A percentile compares a stretch with the other conserved stretches of the same genome.
Evolutionary conservation across 352 stramenopile species (phyloP).

Genomic region (Pythium rhizo-oryzae): DNA sequence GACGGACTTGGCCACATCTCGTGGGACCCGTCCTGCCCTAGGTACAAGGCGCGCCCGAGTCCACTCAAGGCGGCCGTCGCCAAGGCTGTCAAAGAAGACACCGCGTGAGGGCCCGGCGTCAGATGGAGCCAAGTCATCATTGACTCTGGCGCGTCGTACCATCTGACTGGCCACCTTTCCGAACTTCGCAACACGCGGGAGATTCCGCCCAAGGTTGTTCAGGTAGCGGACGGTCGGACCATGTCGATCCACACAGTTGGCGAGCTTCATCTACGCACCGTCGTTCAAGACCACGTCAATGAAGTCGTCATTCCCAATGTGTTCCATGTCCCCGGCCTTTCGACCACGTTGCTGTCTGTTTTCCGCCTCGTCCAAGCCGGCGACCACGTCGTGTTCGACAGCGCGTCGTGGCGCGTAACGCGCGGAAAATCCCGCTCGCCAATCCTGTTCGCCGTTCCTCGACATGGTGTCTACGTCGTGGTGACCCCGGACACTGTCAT

Average conservation of each 20-base stretch:
- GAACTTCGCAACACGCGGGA: not conserved
- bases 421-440: not conserved
- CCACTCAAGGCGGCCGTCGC: not conserved
- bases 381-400: not conserved
- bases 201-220: not conserved
- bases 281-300: not conserved
- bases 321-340: not conserved
- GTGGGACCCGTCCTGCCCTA: not conserved
- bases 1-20: not conserved
- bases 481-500: not conserved
- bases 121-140: not conserved
- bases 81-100: not conserved
- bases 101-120: not conserved
- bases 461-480: not conserved
- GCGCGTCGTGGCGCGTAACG: not conserved
- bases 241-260: not conserved
- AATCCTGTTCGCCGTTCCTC: not conserved
- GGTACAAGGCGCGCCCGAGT: not conserved
- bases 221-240: not conserved
- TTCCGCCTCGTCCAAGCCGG: not conserved
- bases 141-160: not conserved
- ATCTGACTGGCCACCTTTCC: not conserved
- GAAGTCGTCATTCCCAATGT: not conserved
- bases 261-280: not conserved
- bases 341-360: not conserved